Evolutionary conservation across 2,329 filamentous ascomycete genomes (phyloP), one percentile per base, ranked within the genome.

Genomic region (Aspergillus pseudonomiae): DNA sequence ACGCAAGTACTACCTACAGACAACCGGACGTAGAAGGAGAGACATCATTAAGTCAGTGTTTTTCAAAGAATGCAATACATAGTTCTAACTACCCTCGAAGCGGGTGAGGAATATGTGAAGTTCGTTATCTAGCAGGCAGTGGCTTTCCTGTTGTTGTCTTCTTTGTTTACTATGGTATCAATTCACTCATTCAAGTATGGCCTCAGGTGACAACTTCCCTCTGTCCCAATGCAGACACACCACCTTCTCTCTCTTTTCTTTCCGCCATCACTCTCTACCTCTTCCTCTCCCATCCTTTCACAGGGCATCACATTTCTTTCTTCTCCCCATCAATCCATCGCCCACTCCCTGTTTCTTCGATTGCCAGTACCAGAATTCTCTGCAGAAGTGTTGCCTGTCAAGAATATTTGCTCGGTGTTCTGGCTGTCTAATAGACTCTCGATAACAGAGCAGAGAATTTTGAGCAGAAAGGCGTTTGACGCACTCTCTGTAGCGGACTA

Each of bases 181-280:
- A 52, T 52, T 52, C 48, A 52, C 48, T 52, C 48, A 32, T 52
- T 52, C 48, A 52, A 52, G 48, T 52, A 52, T 52, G 24, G 9
- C 5, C 48, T 52, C 48, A 52, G 48, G 28, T 52, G 48, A 52
- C 48, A 52, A 52, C 14, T 50, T 26, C 46, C 46, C 45, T 48
- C 45, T 24, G 30, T 21, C 46, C 46, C 26, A 52, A 52, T 52
- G 48, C 48, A 52, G 48, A 32, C 26, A 52, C 16, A 21, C 26
- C n/a, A 19, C 19, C 21, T 32, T 52, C 48, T 52, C 26, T 52
- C 28, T 16, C 48, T 52, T 21, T 24, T 48, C 45, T 48, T 24
- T 26, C 24, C 4, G 11, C 43, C 19, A 46, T 24, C 19, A 6
- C 28, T n/a, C 19, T 19, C 10, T 16, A 11, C 26, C 16, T 52